Conservation (phyloP, 2,329 filamentous ascomycete species). For the Ilyonectria destructans region DNA sequence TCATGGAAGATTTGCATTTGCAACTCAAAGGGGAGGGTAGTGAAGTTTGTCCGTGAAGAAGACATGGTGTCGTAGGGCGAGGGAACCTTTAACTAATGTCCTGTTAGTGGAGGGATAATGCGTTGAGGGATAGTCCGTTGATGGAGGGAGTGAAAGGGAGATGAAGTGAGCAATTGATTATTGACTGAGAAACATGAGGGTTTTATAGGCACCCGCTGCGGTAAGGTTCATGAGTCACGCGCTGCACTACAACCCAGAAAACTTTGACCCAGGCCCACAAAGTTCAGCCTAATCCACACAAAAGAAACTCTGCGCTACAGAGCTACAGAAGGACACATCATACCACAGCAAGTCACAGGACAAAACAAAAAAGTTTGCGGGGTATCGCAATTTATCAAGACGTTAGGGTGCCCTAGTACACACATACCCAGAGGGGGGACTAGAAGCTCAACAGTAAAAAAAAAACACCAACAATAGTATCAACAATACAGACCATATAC, state of each 20-base stretch:
- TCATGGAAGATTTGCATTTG: slow-evolving; percentile 2
- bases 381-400: not conserved
- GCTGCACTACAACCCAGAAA: not conserved
- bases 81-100: not conserved
- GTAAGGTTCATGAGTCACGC: not conserved
- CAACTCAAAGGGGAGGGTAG: slow-evolving; percentile 14
- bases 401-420: too few species aligned
- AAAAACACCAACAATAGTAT: too few species aligned
- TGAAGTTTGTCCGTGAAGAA: not conserved
- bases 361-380: not conserved
- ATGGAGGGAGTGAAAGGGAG: not conserved
- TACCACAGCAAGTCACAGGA: not conserved
- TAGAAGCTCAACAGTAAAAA: too few species aligned
- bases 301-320: not conserved
- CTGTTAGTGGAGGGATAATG: not conserved
- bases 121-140: not conserved
- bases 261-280: not conserved
- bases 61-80: not conserved
- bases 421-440: too few species aligned
- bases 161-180: not conserved
- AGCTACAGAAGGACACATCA: not conserved
- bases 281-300: not conserved
- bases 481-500: too few species aligned
- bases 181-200: not conserved
- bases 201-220: not conserved